phyloP scores from a whole-genome alignment of 1,139 yeast species.

The Pichia inconspicua region DNA sequence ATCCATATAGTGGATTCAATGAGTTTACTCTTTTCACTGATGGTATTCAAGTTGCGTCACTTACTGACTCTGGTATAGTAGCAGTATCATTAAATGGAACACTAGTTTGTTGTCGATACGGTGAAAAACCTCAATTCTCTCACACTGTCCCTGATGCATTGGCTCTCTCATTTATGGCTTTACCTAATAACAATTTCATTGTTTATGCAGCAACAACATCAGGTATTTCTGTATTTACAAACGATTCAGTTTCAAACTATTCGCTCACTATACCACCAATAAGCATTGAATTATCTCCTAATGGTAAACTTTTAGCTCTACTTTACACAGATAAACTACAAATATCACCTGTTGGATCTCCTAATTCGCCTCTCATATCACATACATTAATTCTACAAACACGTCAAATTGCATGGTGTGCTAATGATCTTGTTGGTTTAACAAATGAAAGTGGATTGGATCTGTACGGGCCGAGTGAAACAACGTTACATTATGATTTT shows the following conservation, averaged over 20 bases:
- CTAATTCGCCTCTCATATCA: constrained; percentile 14
- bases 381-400: constrained; percentile 34
- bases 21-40: background rate
- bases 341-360: constrained; percentile 31
- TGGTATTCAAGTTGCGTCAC: background rate
- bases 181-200: constrained; percentile 31
- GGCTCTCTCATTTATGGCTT: constrained; percentile 20
- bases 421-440: constrained; percentile 69
- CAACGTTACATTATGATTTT: constrained; percentile 41
- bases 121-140: background rate
- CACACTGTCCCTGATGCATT: background rate
- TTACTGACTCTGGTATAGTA: background rate
- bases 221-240: constrained; percentile 4
- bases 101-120: background rate
- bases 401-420: constrained; percentile 68
- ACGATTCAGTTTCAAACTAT: background rate
- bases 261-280: constrained; percentile 29
- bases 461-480: constrained; percentile 65
- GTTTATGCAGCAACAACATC: constrained; percentile 1
- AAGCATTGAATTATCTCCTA: constrained; percentile 48
- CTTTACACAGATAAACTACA: background rate
- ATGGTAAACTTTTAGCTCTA: constrained; percentile 53
- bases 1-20: background rate
- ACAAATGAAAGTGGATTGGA: constrained; percentile 57
- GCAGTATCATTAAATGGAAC: background rate